phyloP scores from a whole-genome alignment of 768 basidiomycete species.

The Mycena sanguinolenta region DNA sequence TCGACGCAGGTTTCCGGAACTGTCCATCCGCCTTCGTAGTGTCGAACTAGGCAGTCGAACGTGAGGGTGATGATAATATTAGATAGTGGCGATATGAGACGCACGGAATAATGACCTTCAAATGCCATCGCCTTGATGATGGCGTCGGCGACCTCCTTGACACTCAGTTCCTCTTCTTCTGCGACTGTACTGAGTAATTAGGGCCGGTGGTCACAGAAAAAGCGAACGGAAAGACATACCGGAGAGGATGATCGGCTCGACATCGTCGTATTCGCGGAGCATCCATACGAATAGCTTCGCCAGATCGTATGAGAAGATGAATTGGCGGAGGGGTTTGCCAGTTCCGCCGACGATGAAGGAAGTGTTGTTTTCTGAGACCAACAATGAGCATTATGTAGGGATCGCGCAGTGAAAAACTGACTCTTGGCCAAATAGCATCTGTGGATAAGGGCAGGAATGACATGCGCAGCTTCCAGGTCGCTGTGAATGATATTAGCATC shows the following conservation, averaged over 20 bases:
- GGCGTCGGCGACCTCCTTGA: conserved; percentile 91
- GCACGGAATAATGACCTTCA: conserved; percentile 79
- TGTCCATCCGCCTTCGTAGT: conserved; percentile 90
- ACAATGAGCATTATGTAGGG: conserved; percentile 7
- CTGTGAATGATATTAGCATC: conserved; percentile 51
- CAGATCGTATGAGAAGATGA: conserved; percentile 96
- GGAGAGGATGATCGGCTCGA: conserved; percentile 94
- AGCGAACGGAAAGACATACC: conserved; percentile 55
- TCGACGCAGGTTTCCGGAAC: conserved; percentile 96
- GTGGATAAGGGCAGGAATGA: conserved; percentile 94
- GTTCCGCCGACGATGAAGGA: conserved; percentile 92
- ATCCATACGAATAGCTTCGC: conserved; percentile 96
- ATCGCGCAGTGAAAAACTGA: conserved; percentile 46
- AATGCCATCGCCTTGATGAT: conserved; percentile 89
- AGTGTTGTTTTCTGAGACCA: conserved; percentile 76
- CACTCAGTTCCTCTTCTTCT: conserved; percentile 94
- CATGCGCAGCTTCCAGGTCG: conserved; percentile 91
- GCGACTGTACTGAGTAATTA: conserved; percentile 65
- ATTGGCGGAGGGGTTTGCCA: conserved; percentile 95
- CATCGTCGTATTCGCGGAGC: conserved; percentile 90
- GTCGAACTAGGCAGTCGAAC: conserved; percentile 74
- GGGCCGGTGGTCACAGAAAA: neutral
- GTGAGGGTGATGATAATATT: conserved; percentile 7
- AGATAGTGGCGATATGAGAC: conserved; percentile 40
- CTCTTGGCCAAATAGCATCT: conserved; percentile 94